Evolutionary conservation across 495 filamentous ascomycete species (phyloP), one percentile per base, ranked within the genome.

Genomic region (Cenococcum geophilum): DNA sequence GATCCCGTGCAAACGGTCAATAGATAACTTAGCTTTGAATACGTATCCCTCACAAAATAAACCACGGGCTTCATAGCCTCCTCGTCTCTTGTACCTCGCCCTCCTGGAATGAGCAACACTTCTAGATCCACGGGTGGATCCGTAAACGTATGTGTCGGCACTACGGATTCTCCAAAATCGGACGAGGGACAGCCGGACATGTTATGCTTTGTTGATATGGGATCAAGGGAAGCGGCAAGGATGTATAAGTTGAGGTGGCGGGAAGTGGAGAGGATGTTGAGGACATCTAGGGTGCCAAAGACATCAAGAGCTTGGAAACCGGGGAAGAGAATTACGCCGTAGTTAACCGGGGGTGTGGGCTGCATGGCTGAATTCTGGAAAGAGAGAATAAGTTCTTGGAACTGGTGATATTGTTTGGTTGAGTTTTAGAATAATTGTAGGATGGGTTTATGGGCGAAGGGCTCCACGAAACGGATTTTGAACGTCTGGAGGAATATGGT

Each of bases 51-150:
- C 59, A 88, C 67, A 60, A 78, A 87, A 0, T 73, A 67, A 34
- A 81, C 74, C 6, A 76, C 68, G 8, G 64, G 65, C 6, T 56
- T 58, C 14, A 78, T 67, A 51, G 73, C 72, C 16, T 56, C 60
- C 11, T 74, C 64, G 9, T 71, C 59, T 1, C 82, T 77, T 4
- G 75, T 71, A 21, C 86, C 86, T 1, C 72, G 11, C 0, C 87
- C 87, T 4, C 87, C 87, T 0, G 71, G 86, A 2, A 91, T 73
- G 49, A 90, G 68, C 4, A 90, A 76, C 10, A 88, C 79, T 48
- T 91, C 86, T 5, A 89, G 68, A 25, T 72, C 73, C 16, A 74
- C 65, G 1, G 66, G 67, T 0, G 76, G 77, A 2, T 74, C 71
- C 12, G 59, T 63, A 65, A 83, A 86, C 0, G 83, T 85, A 71